Evolutionary conservation across 768 basidiomycete genomes (phyloP).

Genomic region (Antrodiella citrinella): DNA sequence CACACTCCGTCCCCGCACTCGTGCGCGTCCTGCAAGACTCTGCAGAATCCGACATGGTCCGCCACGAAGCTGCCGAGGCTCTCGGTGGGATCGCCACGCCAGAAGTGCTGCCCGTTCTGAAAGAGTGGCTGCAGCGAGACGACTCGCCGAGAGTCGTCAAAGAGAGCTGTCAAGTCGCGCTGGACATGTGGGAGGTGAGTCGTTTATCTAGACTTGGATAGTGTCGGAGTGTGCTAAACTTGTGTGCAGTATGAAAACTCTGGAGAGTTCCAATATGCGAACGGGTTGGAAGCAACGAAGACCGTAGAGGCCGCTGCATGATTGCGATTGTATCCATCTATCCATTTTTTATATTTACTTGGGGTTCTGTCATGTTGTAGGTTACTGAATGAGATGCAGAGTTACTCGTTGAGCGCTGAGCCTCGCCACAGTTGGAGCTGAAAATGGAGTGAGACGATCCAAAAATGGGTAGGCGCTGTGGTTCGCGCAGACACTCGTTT

Average conservation of each 20-base stretch:
- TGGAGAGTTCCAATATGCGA: conserved; percentile 71
- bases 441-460: background rate
- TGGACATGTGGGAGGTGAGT: conserved; percentile 94
- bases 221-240: too few species aligned
- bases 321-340: too few species aligned
- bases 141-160: conserved; percentile 86
- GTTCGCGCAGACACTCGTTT: background rate
- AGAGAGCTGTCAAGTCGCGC: conserved; percentile 92
- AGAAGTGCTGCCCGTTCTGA: conserved; percentile 80
- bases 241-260: conserved; percentile 78
- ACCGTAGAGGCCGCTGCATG: conserved; percentile 16
- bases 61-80: conserved; percentile 98
- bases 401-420: too few species aligned
- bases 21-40: conserved; percentile 65
- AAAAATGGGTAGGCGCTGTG: background rate
- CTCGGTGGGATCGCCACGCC: conserved; percentile 95
- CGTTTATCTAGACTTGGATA: too few species aligned
- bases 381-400: conserved; percentile 2
- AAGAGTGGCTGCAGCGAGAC: conserved; percentile 72
- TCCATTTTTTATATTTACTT: conserved; percentile 31
- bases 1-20: conserved; percentile 81
- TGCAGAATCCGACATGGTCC: conserved; percentile 89
- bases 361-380: conserved; percentile 26
- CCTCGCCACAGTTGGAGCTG: too few species aligned
- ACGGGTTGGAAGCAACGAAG: conserved; percentile 30